These are phyloP conservation scores for Terana coerulea DNA, from an alignment of 768 basidiomycete species.

Conservation along the genomic window DNA sequence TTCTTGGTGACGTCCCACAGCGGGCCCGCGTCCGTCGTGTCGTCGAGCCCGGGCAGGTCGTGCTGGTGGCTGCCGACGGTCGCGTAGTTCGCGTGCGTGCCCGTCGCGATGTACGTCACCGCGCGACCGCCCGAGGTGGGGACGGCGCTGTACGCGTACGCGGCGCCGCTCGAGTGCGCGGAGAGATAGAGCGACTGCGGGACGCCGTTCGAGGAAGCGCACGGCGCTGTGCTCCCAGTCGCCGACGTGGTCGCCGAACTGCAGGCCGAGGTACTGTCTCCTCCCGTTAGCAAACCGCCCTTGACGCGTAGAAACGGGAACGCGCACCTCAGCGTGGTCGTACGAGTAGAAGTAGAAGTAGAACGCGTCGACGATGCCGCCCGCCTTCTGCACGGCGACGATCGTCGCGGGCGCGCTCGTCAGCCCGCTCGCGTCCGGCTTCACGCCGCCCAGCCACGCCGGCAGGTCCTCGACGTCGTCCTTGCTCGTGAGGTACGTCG, in stretches of 20 bases:
- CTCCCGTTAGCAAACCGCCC: not conserved
- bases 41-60: conserved; percentile 21
- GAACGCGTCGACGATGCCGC: conserved; percentile 29
- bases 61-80: conserved; percentile 22
- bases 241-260: conserved; percentile 29
- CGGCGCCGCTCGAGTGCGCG: conserved; percentile 26
- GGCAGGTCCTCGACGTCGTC: conserved; percentile 19
- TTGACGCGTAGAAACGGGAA: conserved; percentile 10
- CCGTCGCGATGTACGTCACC: conserved; percentile 23
- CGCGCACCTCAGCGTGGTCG: conserved; percentile 21
- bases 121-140: conserved; percentile 18
- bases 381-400: conserved; percentile 26
- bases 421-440: conserved; percentile 22
- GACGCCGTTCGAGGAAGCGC: conserved; percentile 28
- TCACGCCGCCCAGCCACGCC: conserved; percentile 19
- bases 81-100: conserved; percentile 29
- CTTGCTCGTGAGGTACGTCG: conserved; percentile 20
- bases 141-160: conserved; percentile 23
- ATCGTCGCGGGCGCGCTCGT: conserved; percentile 26
- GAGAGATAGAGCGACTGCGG: conserved; percentile 28
- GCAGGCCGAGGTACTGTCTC: conserved; percentile 19
- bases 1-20: conserved; percentile 27
- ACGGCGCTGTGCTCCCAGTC: conserved; percentile 35
- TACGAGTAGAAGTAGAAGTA: conserved; percentile 32
- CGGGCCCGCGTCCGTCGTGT: conserved; percentile 23